Evolutionary conservation across 805 yeast species (phyloP), one percentile per base, ranked within the genome.

Genomic region (Hanseniaspora jakobsenii): DNA sequence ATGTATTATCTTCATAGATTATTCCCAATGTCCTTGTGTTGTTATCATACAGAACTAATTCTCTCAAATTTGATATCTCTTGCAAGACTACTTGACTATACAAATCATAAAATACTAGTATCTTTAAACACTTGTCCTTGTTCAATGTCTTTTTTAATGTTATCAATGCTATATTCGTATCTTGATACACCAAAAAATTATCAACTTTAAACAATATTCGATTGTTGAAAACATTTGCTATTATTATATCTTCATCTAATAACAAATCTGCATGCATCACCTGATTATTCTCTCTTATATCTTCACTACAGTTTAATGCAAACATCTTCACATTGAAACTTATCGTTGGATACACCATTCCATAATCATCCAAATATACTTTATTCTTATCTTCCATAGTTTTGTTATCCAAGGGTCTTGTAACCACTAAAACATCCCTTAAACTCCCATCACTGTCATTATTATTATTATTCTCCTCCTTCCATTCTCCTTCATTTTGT

Each of bases 241-340:
- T 16, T 3, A 7, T 4, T 2, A 42, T 29, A 35, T 42, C 32
- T 12, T 35, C 36, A n/a, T 42, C 39, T 6, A 42, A n/a, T 5
- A 42, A 3, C 12, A 42, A 2, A 19, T 42, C 29, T 1, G 18
- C 13, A 13, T 16, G 18, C 36, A 42, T 17, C 2, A 4, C 5
- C 1, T 22, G 16, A 13, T 27, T 19, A 4, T 27, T 10, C 18
- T 28, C 17, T 6, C 16, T 28, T 2, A 17, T 16, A 18, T 42
- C 37, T 8, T 14, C 22, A 7, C 6, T 12, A 14, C 22, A 34
- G 37, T 34, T 34, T 6, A 34, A 13, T 9, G 38, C 38, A 29
- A 42, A 42, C 7, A 42, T 13, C 17, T 42, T 42, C 12, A 42
- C 4, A 23, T 42, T 42, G 10, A 42, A 42, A 6, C 34, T 23